Percentiles rank a stretch among this genome's conserved stretches.
phyloP scores from a whole-genome alignment of 2,329 filamentous ascomycete genomes.

The Penicillium sp. region DNA sequence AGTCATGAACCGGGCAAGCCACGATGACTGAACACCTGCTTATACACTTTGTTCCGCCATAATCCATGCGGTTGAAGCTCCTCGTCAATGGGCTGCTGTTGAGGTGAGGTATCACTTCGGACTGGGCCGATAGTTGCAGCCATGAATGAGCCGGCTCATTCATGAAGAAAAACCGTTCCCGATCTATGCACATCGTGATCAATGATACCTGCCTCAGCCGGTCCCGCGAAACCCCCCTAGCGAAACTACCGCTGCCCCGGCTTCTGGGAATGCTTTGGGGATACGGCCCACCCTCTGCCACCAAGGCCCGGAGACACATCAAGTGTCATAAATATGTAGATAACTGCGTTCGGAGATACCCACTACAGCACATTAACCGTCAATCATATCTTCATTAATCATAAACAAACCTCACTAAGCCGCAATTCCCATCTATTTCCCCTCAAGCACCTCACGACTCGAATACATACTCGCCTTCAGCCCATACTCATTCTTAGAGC shows the following conservation, averaged over 20 bases:
- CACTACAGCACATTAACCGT: constrained; percentile 7
- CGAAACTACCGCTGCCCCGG: background rate
- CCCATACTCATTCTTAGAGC: constrained; percentile 52
- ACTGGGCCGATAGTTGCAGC: background rate
- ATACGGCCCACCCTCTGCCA: background rate
- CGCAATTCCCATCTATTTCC: constrained; percentile 15
- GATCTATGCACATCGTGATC: background rate
- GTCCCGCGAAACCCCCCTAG: background rate
- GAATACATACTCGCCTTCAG: constrained; percentile 47
- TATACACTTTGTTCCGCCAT: background rate
- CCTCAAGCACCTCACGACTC: constrained; percentile 32
- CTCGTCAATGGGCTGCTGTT: background rate
- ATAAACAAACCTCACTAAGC: background rate
- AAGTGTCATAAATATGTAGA: constrained; percentile 1
- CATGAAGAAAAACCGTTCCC: background rate
- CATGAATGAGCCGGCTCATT: constrained; percentile 2
- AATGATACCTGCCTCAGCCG: background rate
- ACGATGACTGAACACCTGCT: constrained; percentile 19
- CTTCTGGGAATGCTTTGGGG: background rate
- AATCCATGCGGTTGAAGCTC: background rate
- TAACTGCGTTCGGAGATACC: constrained; percentile 9
- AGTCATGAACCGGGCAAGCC: constrained; percentile 25
- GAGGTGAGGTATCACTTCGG: background rate
- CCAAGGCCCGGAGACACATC: background rate
- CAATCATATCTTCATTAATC: constrained; percentile 3